Base-by-base conservation (phyloP, 306 rosid species). In the Glycine tomentella region DNA sequence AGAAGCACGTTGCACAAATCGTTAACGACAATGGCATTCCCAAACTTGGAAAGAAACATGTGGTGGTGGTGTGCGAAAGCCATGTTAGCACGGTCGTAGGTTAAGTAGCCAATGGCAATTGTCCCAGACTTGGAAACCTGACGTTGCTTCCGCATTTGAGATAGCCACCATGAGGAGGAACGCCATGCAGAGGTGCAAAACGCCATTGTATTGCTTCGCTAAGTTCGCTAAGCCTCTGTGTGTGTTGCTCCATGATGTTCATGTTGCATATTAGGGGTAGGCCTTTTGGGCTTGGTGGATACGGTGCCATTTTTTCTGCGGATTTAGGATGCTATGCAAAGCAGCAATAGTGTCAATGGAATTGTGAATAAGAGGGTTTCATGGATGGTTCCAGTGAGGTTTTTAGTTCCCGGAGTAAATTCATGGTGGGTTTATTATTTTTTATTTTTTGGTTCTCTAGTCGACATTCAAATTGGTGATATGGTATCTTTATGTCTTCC, bases 51-150 rank as follows among this genome's bases (percentile, higher is more conserved):
- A 2, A 25, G 2, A 25, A 25, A 1, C 31, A 25, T 25, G 31
- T 25, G 31, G 31, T 25, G 31, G 51, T 93, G 90, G 89, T 91
- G 87, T 2, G 98, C 92, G 3, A 93, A 93, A 0, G 93, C 97
- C 98, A 93, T 93, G 89, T 93, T 97, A 0, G 97, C 92, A 0
- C 93, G 91, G 55, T 89, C 87, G 65, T 93, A 91, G 14, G 98
- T 90, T 0, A 93, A 86, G 82, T 91, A 93, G 34, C 84, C 84
- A 25, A 93, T 91, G 74, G 98, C 93, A 15, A 91, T 64, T 12
- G 91, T 90, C 5, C 97, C 90, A 0, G 0, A 82, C 73, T 33
- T 91, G 97, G 15, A 92, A 1, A 90, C 98, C 36, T 93, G 82
- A 0, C 0, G 98, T 97, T 4, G 87, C 55, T 2, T 92, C 91